Conservation (phyloP, 495 filamentous ascomycete species). For the Penicillium mononematosum region DNA sequence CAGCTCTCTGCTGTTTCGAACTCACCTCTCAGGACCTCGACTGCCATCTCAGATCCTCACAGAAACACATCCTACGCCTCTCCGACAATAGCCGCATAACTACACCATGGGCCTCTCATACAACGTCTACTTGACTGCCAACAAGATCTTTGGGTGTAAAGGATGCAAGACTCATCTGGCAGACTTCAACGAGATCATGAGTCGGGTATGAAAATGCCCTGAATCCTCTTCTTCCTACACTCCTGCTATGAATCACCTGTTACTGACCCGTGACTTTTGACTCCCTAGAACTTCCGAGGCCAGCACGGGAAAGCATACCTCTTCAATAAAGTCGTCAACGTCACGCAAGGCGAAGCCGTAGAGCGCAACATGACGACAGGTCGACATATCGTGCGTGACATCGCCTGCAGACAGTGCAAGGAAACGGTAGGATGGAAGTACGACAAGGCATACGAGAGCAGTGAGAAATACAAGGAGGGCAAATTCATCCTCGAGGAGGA, state of each 20-base stretch:
- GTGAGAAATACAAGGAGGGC: slow-evolving; percentile 97
- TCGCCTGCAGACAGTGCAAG: slow-evolving; percentile 82
- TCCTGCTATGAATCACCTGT: slow-evolving; percentile 8
- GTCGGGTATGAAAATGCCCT: slow-evolving; percentile 60
- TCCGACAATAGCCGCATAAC: slow-evolving; percentile 10
- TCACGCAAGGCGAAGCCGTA: slow-evolving; percentile 70
- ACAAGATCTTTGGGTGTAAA: slow-evolving; percentile 93
- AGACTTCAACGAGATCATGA: slow-evolving; percentile 94
- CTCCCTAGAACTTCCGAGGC: slow-evolving; percentile 89
- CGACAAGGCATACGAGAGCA: slow-evolving; percentile 88
- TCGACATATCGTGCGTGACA: slow-evolving; percentile 89
- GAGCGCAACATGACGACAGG: slow-evolving; percentile 99
- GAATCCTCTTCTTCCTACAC: slow-evolving; percentile 11
- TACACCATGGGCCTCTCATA: slow-evolving; percentile 83
- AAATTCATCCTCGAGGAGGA: slow-evolving; percentile 97
- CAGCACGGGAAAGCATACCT: slow-evolving; percentile 98
- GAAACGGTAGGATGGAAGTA: slow-evolving; percentile 98
- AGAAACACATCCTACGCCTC: slow-evolving; percentile 4
- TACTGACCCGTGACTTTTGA: slow-evolving; percentile 18
- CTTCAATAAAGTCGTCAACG: slow-evolving; percentile 91
- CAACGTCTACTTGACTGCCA: slow-evolving; percentile 89
- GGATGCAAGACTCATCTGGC: slow-evolving; percentile 92
- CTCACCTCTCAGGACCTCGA: slow-evolving; percentile 9
- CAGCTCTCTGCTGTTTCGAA: slow-evolving; percentile 9
- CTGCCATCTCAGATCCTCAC: background rate